A percentile compares a stretch with the other conserved stretches of the same genome.
Evolutionary conservation across 805 yeast genomes (phyloP).

Genomic region (Groenewaldozyma tartarivorans): DNA sequence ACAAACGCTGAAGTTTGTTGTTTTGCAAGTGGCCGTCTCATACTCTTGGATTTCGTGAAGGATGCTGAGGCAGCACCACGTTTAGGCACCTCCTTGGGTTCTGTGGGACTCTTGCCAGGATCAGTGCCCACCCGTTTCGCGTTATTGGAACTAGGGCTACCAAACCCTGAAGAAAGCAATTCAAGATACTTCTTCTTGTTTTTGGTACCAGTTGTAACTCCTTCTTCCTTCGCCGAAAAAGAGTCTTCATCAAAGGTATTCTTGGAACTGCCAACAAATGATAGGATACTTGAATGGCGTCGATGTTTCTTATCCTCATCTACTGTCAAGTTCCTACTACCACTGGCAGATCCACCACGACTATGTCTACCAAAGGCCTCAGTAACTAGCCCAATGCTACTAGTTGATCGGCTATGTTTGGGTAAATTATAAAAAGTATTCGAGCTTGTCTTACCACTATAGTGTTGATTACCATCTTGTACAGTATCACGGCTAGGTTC

Average conservation of each 20-base stretch:
- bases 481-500: constrained; percentile 10
- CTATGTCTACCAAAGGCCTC: neutral
- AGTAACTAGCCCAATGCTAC: constrained; percentile 6
- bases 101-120: constrained; percentile 1
- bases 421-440: constrained; percentile 5
- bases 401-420: constrained; percentile 13
- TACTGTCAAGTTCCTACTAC: neutral
- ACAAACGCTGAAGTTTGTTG: constrained; percentile 35
- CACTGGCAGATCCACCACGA: neutral
- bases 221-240: neutral
- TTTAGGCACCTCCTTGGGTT: neutral
- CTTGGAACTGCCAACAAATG: constrained; percentile 8
- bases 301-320: constrained; percentile 9
- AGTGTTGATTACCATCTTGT: neutral
- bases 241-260: neutral
- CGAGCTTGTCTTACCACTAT: neutral
- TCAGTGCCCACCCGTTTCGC: constrained; percentile 11
- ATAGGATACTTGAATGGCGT: constrained; percentile 18
- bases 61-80: constrained; percentile 2
- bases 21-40: constrained; percentile 13
- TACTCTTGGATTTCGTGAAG: neutral
- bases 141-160: constrained; percentile 1
- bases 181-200: constrained; percentile 2
- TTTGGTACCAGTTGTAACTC: neutral
- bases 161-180: neutral